A percentile compares a stretch with the other conserved stretches of the same genome.
Evolutionary conservation across 2,329 filamentous ascomycete genomes (phyloP).

Genomic region (Colletotrichum filicis): DNA sequence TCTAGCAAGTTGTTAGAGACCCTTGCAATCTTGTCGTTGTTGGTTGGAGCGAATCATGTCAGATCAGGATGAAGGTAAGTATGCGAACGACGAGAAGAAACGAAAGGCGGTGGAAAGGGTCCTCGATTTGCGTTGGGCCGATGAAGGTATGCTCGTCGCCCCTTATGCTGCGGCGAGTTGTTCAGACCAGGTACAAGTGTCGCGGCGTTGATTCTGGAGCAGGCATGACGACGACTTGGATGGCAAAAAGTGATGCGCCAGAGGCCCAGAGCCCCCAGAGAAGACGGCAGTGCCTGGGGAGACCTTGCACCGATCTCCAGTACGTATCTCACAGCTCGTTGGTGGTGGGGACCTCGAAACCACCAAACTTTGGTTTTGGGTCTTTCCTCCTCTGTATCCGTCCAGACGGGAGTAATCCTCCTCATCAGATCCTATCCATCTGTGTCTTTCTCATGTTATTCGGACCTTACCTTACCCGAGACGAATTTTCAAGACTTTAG

Average conservation of each 20-base stretch:
- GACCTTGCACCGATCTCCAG: background rate
- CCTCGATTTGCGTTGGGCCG: too few species aligned
- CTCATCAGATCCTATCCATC: background rate
- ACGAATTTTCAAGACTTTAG: background rate
- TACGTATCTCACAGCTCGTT: background rate
- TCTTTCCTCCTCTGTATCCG: background rate
- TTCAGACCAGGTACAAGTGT: background rate
- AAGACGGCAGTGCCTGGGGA: background rate
- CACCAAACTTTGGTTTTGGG: background rate
- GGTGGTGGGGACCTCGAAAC: background rate
- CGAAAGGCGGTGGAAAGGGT: too few species aligned
- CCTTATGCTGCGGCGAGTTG: background rate
- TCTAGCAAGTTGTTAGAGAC: background rate
- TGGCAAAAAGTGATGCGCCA: conserved; percentile 2
- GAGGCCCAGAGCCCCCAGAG: background rate
- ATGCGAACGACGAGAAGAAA: background rate
- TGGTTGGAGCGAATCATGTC: background rate
- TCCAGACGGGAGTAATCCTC: background rate
- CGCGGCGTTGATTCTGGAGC: background rate
- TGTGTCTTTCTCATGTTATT: background rate
- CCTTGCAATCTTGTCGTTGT: background rate
- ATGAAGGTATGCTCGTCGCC: background rate
- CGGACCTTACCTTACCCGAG: background rate
- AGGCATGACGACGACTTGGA: conserved; percentile 26
- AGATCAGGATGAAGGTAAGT: background rate